Base-by-base conservation (phyloP, 2,329 filamentous ascomycete genomes). In the Endoconidiophora polonica region DNA sequence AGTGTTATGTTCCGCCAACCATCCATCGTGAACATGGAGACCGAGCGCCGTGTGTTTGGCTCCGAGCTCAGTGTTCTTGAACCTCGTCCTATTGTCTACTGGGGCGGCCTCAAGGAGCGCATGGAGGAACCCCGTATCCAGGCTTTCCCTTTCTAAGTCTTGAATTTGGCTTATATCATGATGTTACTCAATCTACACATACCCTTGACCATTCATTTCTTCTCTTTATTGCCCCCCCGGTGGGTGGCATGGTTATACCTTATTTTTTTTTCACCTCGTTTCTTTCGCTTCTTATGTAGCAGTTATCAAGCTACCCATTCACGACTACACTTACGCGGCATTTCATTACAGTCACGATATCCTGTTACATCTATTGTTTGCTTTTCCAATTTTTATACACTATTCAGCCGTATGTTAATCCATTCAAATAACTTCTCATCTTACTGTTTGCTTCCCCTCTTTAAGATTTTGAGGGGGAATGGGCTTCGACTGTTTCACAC, bases 31-130 rank as follows among this genome's bases (percentile, higher is more conserved):
- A 67, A 72, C 57, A 63, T 77, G 54, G 73, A 78, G 57, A 73
- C 74, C 57, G 76, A 79, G 62, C 70, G 68, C 55, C 65, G 63
- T 57, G 68, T 62, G 56, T 77, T 74, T 49, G 67, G 68, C 7
- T 65, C 65, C 47, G 74, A 74, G 57, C 65, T 79, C 6, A 67
- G 66, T 56, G 65, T 81, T 16, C 68, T 81, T 23, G 77, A 81
- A 62, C 77, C 77, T 2, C 65, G 77, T 41, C 77, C 77, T 9
- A 68, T 78, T 36, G 73, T 78, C 48, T 79, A 77, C 63, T 80
- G 76, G 71, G 74, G 72, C 55, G 74, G 77, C 38, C 61, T 80
- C 44, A 76, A 79, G 62, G 76, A 79, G 64, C 68, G 74, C 48
- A 76, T 79, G 59, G 48, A 53, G 20, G 22, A 42, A 18, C 44